These are phyloP conservation scores for Lachancea meyersii DNA, from an alignment of 805 yeast species.

Conservation along the genomic window DNA sequence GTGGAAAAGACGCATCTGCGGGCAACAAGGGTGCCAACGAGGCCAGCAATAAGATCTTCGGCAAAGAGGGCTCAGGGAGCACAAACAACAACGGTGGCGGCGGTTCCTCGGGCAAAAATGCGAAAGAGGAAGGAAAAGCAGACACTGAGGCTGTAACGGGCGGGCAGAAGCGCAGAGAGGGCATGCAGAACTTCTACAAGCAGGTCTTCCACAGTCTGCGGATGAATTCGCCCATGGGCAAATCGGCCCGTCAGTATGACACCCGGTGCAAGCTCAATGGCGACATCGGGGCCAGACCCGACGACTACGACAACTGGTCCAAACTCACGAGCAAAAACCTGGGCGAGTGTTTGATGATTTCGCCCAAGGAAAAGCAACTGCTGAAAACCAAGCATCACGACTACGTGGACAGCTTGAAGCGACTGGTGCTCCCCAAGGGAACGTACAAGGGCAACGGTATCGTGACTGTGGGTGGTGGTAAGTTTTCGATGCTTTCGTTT, in stretches of 20 bases:
- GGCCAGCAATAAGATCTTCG: neutral
- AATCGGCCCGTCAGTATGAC: constrained; percentile 6
- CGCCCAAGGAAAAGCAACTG: constrained; percentile 6
- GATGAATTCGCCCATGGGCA: constrained; percentile 7
- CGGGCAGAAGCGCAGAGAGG: constrained; percentile 1
- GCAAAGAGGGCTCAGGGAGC: neutral
- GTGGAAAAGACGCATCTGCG: neutral
- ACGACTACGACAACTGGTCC: constrained; percentile 10
- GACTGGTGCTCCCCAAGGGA: constrained; percentile 8
- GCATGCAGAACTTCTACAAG: constrained; percentile 22
- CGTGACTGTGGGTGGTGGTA: constrained; percentile 71
- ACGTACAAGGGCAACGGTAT: constrained; percentile 47
- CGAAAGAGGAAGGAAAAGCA: neutral
- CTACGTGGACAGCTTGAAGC: constrained; percentile 12
- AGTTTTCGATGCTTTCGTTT: constrained; percentile 57
- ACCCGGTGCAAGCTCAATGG: constrained; percentile 10
- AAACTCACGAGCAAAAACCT: constrained; percentile 11
- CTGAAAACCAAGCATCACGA: constrained; percentile 14
- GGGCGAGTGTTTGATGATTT: constrained; percentile 10
- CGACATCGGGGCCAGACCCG: constrained; percentile 12
- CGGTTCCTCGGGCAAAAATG: neutral
- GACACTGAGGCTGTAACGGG: neutral
- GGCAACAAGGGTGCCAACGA: neutral
- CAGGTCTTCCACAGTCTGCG: constrained; percentile 14
- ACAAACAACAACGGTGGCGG: neutral